Percentiles rank a stretch among this genome's conserved stretches.
Conservation (phyloP, 2,329 filamentous ascomycete genomes). For the Fusarium ambrosium region DNA sequence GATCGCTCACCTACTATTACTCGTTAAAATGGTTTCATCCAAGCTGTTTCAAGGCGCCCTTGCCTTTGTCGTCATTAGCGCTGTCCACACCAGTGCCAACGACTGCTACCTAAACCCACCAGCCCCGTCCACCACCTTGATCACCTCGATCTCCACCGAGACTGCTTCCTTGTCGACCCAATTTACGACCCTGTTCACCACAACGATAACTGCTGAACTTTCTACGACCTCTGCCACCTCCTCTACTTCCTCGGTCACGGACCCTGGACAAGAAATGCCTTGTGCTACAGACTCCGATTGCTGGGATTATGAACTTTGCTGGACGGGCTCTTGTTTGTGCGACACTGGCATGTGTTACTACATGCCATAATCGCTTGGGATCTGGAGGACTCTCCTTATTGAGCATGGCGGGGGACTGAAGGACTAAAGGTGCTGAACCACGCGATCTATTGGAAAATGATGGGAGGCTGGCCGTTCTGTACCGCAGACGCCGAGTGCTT, state of each 20-base stretch:
- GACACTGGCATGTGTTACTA: background rate
- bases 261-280: background rate
- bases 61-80: background rate
- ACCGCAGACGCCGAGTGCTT: too few species aligned
- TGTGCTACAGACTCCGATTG: background rate
- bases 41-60: background rate
- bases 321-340: background rate
- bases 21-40: background rate
- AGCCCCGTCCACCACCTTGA: background rate
- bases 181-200: background rate
- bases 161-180: background rate
- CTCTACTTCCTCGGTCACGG: background rate
- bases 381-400: background rate
- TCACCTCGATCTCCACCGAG: background rate
- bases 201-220: background rate
- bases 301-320: background rate
- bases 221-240: background rate
- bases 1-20: background rate
- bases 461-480: too few species aligned
- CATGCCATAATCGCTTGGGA: background rate
- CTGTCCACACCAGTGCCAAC: background rate
- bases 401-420: background rate
- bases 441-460: background rate
- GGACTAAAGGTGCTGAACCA: background rate
- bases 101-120: background rate